Percentiles rank a stretch among this genome's conserved stretches.
phyloP scores from a whole-genome alignment of 352 stramenopile genomes.

The Phytophthora crassamura region DNA sequence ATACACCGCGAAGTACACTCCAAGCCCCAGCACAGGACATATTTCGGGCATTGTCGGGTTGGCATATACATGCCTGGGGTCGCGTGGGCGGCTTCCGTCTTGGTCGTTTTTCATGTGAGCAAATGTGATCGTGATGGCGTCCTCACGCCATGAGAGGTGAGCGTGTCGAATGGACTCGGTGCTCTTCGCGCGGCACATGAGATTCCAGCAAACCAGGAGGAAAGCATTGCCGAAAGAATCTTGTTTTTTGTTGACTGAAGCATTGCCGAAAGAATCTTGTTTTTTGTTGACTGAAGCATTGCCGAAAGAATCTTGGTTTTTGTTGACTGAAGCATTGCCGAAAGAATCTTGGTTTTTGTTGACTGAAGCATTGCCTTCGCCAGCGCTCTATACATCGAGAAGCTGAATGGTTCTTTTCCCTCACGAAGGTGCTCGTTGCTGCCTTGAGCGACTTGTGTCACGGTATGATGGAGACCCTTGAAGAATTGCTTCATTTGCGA shows the following conservation, averaged over 20 bases:
- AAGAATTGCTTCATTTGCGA: too few species aligned
- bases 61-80: too few species aligned
- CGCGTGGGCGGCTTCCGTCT: constrained; percentile 18
- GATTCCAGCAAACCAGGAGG: too few species aligned
- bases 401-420: background rate
- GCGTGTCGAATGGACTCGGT: too few species aligned
- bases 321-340: background rate
- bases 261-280: too few species aligned
- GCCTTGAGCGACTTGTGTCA: background rate
- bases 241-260: background rate
- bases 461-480: background rate
- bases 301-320: too few species aligned
- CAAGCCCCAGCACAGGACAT: constrained; percentile 28
- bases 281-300: too few species aligned
- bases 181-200: too few species aligned
- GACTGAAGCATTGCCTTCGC: background rate
- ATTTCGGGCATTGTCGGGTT: too few species aligned
- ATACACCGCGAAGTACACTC: constrained; percentile 15
- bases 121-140: constrained; percentile 15
- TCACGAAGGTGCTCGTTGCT: background rate
- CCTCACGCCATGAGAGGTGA: too few species aligned
- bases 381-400: background rate
- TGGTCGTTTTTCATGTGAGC: constrained; percentile 36
- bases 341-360: background rate
- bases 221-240: background rate